phyloP scores from a whole-genome alignment of 805 yeast species.

The Metschnikowia hibisci region DNA sequence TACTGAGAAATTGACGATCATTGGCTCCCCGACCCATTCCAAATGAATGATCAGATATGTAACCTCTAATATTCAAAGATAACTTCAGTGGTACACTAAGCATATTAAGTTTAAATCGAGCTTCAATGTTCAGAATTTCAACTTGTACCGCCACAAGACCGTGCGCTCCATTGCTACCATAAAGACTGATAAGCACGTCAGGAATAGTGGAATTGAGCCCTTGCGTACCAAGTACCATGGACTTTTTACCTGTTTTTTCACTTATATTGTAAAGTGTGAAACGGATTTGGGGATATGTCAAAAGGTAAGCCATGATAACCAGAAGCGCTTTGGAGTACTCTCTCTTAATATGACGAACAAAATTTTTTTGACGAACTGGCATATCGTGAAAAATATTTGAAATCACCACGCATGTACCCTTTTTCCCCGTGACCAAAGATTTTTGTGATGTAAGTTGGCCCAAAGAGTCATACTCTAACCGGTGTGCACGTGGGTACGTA shows the following conservation, averaged over 20 bases:
- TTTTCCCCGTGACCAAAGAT: slow-evolving; percentile 44
- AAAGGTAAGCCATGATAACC: slow-evolving; percentile 62
- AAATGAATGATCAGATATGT: slow-evolving; percentile 69
- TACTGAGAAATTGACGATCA: slow-evolving; percentile 72
- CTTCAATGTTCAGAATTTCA: slow-evolving; percentile 28
- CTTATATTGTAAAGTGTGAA: slow-evolving; percentile 56
- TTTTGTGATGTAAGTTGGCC: slow-evolving; percentile 46
- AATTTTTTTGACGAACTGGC: slow-evolving; percentile 80
- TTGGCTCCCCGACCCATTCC: slow-evolving; percentile 63
- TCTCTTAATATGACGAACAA: slow-evolving; percentile 59
- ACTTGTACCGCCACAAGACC: slow-evolving; percentile 54
- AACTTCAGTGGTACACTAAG: slow-evolving; percentile 10
- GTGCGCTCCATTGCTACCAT: slow-evolving; percentile 61
- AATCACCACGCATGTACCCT: slow-evolving; percentile 67
- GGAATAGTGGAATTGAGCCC: slow-evolving; percentile 40
- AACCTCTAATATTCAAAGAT: slow-evolving; percentile 41
- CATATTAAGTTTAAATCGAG: slow-evolving; percentile 20
- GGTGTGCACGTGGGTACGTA: slow-evolving; percentile 54
- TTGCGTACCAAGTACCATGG: slow-evolving; percentile 54
- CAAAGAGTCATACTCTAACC: slow-evolving; percentile 47
- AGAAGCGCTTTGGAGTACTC: slow-evolving; percentile 70
- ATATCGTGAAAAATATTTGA: slow-evolving; percentile 58
- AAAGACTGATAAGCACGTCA: slow-evolving; percentile 62
- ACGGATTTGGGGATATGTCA: slow-evolving; percentile 55
- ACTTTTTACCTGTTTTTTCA: slow-evolving; percentile 39